Conservation (phyloP, 2,329 filamentous ascomycete genomes). For the Aspergillus novoparasiticus region DNA sequence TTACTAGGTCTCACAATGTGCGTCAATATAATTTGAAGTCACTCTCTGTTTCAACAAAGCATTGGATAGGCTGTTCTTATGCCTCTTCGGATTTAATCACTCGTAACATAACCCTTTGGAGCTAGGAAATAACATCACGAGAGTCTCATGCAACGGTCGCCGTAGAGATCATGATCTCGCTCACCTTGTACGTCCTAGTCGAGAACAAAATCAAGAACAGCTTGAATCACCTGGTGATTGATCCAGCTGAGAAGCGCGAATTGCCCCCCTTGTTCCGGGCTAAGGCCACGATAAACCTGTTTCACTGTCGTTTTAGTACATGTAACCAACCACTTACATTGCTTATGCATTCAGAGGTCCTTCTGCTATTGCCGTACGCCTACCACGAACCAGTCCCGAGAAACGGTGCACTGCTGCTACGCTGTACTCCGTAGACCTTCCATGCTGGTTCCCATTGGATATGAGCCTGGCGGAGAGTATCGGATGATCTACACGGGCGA, state of each 20-base stretch:
- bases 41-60: too few relatives aligned
- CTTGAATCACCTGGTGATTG: neutral
- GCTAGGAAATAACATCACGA: too few relatives aligned
- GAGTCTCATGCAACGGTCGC: too few relatives aligned
- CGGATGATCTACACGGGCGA: neutral
- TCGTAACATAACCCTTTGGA: too few relatives aligned
- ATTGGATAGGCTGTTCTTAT: too few relatives aligned
- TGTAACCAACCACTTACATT: neutral
- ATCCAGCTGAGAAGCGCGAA: neutral
- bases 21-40: too few relatives aligned
- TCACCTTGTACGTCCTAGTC: too few relatives aligned
- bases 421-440: neutral
- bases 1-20: too few relatives aligned
- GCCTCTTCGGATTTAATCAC: too few relatives aligned
- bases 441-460: neutral
- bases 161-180: too few relatives aligned
- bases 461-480: neutral
- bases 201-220: too few relatives aligned
- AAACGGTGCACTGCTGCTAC: neutral
- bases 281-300: neutral
- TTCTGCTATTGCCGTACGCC: neutral
- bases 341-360: neutral
- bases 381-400: neutral
- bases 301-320: neutral
- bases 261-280: neutral